These are phyloP conservation scores for Helenozyma baotianmanensis DNA, from an alignment of 805 yeast genomes.

Conservation along the genomic window DNA sequence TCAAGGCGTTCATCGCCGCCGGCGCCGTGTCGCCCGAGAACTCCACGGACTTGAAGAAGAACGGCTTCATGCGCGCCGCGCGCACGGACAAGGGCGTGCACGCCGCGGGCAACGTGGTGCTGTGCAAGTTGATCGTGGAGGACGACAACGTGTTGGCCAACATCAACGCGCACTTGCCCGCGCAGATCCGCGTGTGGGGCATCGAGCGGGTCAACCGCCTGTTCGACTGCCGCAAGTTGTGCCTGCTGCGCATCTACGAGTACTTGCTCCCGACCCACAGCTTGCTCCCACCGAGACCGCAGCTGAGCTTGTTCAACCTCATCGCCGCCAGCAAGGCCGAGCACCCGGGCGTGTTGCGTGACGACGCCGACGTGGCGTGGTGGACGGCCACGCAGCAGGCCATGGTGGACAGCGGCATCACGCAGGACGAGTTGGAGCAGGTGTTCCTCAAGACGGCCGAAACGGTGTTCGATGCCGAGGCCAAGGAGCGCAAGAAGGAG, in stretches of 20 bases:
- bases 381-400: conserved; percentile 45
- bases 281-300: conserved; percentile 85
- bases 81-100: conserved; percentile 95
- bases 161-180: conserved; percentile 75
- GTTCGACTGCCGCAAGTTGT: conserved; percentile 92
- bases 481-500: conserved; percentile 23
- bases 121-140: conserved; percentile 78
- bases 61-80: conserved; percentile 83
- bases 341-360: conserved; percentile 56
- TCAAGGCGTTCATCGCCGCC: conserved; percentile 75
- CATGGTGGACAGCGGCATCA: conserved; percentile 18
- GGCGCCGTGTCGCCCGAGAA: conserved; percentile 88
- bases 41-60: conserved; percentile 81
- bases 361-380: conserved; percentile 61
- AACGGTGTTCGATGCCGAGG: conserved; percentile 22
- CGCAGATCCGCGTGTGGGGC: conserved; percentile 90
- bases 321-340: conserved; percentile 49
- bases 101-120: conserved; percentile 91
- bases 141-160: conserved; percentile 69
- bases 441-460: conserved; percentile 32
- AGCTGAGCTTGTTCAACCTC: conserved; percentile 57
- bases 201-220: conserved; percentile 81
- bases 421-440: conserved; percentile 10
- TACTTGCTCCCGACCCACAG: conserved; percentile 90
- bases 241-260: conserved; percentile 94